Conservation (phyloP, 148 eudicot genomes). For the Chenopodium berlandieri region DNA sequence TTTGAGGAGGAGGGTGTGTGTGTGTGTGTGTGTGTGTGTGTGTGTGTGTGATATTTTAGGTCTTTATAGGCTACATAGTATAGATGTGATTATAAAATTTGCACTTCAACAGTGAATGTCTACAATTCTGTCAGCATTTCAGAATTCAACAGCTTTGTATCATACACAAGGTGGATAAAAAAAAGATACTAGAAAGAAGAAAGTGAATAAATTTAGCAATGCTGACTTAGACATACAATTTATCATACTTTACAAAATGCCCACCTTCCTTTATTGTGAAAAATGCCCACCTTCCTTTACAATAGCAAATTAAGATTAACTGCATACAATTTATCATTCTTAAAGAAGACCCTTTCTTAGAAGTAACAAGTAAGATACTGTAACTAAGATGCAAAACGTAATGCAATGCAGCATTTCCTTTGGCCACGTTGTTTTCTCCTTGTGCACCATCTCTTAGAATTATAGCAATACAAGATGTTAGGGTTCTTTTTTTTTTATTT, state of each 20-base stretch:
- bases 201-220: background rate
- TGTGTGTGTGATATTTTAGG: too few species aligned
- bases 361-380: background rate
- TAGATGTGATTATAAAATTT: too few species aligned
- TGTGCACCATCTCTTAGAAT: background rate
- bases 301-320: background rate
- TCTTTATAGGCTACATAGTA: background rate
- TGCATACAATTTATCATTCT: background rate
- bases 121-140: background rate
- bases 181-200: background rate
- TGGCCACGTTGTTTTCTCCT: background rate
- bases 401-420: background rate
- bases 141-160: background rate
- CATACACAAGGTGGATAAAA: background rate
- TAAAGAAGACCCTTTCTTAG: background rate
- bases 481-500: too few species aligned
- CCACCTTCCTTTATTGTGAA: background rate
- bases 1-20: background rate
- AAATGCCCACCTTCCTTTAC: background rate
- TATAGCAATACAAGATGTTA: too few species aligned
- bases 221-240: too few species aligned
- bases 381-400: background rate
- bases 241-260: background rate
- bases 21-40: background rate
- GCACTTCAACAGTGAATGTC: background rate